These are phyloP conservation scores for Bipolaris gigantea DNA, from an alignment of 2,329 filamentous ascomycete species.

Conservation along the genomic window DNA sequence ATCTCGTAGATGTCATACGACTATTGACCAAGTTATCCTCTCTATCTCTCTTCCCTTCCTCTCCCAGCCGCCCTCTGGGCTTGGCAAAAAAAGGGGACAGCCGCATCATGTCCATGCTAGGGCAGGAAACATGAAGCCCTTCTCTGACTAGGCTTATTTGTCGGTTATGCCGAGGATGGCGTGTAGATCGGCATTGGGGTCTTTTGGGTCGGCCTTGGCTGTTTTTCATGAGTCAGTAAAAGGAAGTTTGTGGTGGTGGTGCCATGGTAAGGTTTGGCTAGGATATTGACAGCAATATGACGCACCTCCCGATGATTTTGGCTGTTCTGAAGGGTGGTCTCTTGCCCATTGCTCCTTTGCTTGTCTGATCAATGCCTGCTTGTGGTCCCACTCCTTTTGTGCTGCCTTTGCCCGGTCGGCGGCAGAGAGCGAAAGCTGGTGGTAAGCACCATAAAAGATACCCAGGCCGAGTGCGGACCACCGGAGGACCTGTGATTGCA, in stretches of 20 bases:
- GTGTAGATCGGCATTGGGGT: slow-evolving; percentile 93
- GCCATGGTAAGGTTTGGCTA: background rate
- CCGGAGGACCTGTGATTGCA: slow-evolving; percentile 76
- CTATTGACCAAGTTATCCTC: slow-evolving; percentile 17
- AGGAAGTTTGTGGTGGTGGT: background rate
- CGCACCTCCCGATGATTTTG: slow-evolving; percentile 38
- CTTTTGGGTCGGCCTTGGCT: slow-evolving; percentile 66
- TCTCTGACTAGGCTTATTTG: slow-evolving; percentile 26
- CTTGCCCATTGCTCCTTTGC: slow-evolving; percentile 89
- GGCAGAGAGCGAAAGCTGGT: slow-evolving; percentile 79
- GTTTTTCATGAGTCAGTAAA: slow-evolving; percentile 38
- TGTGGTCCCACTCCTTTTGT: slow-evolving; percentile 84
- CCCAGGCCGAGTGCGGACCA: slow-evolving; percentile 92
- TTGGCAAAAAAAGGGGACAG: slow-evolving; percentile 1
- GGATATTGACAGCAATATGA: slow-evolving; percentile 1
- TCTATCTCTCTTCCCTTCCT: background rate
- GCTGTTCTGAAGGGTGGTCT: slow-evolving; percentile 58
- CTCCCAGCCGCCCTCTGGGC: slow-evolving; percentile 17
- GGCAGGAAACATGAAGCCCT: slow-evolving; percentile 18
- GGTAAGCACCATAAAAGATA: slow-evolving; percentile 92
- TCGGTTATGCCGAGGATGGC: slow-evolving; percentile 51
- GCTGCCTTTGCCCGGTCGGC: slow-evolving; percentile 70
- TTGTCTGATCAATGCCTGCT: slow-evolving; percentile 87
- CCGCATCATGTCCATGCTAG: slow-evolving; percentile 30
- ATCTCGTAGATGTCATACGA: slow-evolving; percentile 26